phyloP scores from a whole-genome alignment of 2,329 filamentous ascomycete genomes.

The Moelleriella libera region DNA sequence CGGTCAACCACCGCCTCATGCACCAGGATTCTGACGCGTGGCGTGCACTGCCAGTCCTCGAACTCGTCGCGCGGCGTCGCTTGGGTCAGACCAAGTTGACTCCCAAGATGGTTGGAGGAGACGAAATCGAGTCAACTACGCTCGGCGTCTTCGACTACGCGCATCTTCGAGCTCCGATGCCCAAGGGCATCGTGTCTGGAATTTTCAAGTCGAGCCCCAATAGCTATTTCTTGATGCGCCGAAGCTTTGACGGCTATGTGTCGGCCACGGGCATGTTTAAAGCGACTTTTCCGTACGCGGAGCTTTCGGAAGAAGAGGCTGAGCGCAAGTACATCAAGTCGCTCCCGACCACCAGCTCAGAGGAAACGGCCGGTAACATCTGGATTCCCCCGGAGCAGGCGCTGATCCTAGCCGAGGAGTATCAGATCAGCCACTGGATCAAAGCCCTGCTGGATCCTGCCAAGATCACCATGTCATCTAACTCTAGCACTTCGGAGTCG shows the following conservation, averaged over 20 bases:
- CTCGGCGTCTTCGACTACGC: conserved; percentile 89
- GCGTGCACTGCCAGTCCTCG: conserved; percentile 35
- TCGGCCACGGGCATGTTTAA: conserved; percentile 90
- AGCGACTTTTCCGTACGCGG: conserved; percentile 70
- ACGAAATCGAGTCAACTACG: conserved; percentile 58
- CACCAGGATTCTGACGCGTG: not conserved
- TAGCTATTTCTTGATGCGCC: conserved; percentile 93
- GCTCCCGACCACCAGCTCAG: conserved; percentile 64
- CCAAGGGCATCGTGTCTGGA: conserved; percentile 80
- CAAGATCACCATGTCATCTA: conserved; percentile 50
- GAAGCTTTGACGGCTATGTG: conserved; percentile 71
- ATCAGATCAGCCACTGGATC: conserved; percentile 76
- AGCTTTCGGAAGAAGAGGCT: conserved; percentile 54
- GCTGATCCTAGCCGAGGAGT: conserved; percentile 72
- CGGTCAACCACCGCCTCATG: not conserved
- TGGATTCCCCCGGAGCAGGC: conserved; percentile 84
- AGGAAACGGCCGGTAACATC: conserved; percentile 92
- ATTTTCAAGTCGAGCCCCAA: conserved; percentile 84
- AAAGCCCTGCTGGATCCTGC: conserved; percentile 81
- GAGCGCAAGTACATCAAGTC: conserved; percentile 79
- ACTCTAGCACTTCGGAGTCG: conserved; percentile 41
- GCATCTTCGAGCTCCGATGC: conserved; percentile 81
- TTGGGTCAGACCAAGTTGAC: conserved; percentile 86
- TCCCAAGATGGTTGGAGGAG: conserved; percentile 64
- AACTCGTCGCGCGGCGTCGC: conserved; percentile 71